Evolutionary conservation across 371 early-diverging fungal genomes (phyloP), one percentile per base, ranked within the genome.

Genomic region (Syncephalastrum racemosum): DNA sequence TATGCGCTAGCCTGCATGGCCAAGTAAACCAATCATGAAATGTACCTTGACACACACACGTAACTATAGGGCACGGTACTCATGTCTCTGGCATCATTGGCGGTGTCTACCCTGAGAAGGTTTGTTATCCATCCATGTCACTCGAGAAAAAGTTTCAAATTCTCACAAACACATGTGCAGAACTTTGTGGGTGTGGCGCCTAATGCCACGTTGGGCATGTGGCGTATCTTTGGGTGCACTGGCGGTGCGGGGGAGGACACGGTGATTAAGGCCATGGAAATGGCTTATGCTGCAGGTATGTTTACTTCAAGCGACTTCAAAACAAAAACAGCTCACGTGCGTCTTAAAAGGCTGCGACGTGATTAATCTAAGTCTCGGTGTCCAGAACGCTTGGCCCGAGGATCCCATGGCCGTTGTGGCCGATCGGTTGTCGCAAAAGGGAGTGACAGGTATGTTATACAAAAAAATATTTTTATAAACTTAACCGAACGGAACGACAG

Each of bases 71-170:
- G 10, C 66, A 73, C 53, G 84, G 86, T 18, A 85, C 85, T 4
- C 85, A 84, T 48, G 83, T 84, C 15, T 56, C 80, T 10, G 87
- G 87, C 4, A 87, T 87, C 22, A 70, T 86, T 46, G 83, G 70
- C 16, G 87, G 77, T 16, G 54, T 76, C 23, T 76, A 77, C 25
- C 56, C 58, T 16, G 53, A 47, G 44, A 63, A 63, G 57, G 74
- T 66, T 8, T 31, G 23, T 20, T 4, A 16, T 15, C 16, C 25
- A 16, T 14, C 10, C 36, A 2, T 31, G 6, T 8, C 6, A 31
- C 36, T 31, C 36, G 10, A 8, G 10, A 10, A 31, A 31, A 31
- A 15, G 16, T 25, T 13, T 42, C 24, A 2, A 14, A 15, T n/a
- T n/a, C 23, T 58, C 36, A 27, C 27, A 31, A 10, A 10, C 10